Conservation (phyloP, 1,284 basidiomycete species). For the Mycena citricolor region DNA sequence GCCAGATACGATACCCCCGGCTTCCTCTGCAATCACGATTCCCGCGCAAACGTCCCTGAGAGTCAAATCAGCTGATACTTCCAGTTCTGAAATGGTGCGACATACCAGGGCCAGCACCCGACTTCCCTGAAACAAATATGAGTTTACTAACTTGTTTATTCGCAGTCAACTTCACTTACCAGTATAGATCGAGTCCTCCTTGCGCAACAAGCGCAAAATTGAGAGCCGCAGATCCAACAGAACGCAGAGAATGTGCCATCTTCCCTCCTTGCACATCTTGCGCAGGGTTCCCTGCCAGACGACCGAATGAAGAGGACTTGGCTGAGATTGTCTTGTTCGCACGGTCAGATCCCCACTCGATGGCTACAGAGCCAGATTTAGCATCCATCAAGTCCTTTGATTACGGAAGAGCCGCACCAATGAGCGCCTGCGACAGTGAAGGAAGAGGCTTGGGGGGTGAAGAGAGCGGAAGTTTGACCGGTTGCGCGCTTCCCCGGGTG, state of each 20-base stretch:
- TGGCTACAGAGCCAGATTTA: conserved; percentile 55
- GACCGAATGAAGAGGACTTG: conserved; percentile 73
- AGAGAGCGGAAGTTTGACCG: conserved; percentile 72
- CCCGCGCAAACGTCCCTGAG: conserved; percentile 87
- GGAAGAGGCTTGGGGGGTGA: conserved; percentile 64
- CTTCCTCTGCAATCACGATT: conserved; percentile 90
- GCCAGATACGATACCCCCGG: conserved; percentile 79
- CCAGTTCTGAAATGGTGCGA: too few species aligned
- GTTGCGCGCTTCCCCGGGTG: conserved; percentile 45
- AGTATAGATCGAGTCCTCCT: conserved; percentile 81
- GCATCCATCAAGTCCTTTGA: too few species aligned
- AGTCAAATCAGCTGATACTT: too few species aligned
- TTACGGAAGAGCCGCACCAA: conserved; percentile 49
- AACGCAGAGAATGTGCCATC: conserved; percentile 88
- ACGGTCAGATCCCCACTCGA: conserved; percentile 94
- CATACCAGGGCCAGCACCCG: conserved; percentile 81
- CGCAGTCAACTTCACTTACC: too few species aligned
- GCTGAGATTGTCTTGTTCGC: conserved; percentile 53
- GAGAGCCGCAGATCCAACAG: conserved; percentile 83
- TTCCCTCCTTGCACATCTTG: conserved; percentile 68
- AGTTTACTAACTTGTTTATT: too few species aligned
- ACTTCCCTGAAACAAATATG: conserved; percentile 80
- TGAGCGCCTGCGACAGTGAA: conserved; percentile 78
- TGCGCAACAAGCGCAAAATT: conserved; percentile 85
- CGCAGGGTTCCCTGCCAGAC: conserved; percentile 74